phyloP scores from a whole-genome alignment of 306 rosid genomes.

The Albizia julibrissin region DNA sequence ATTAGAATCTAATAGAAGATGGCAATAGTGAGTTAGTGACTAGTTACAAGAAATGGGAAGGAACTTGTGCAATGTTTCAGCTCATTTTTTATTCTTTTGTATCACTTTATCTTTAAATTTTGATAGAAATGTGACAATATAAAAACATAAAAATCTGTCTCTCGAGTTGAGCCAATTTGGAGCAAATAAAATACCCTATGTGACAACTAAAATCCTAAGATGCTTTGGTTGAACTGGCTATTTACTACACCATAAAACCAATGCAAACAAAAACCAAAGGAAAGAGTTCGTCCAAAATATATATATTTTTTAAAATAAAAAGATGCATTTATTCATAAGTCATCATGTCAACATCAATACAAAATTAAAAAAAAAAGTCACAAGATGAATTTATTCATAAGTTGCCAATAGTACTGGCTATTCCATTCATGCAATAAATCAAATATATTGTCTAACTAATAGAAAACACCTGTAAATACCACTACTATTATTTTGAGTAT shows the following conservation, averaged over 20 bases:
- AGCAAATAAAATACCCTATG: background rate
- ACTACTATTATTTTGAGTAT: background rate
- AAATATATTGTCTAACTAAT: background rate
- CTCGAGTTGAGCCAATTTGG: background rate
- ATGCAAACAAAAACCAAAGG: background rate
- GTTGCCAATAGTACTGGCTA: background rate
- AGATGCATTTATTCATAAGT: background rate
- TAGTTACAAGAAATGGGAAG: background rate
- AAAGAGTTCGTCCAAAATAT: background rate
- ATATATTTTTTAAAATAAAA: background rate
- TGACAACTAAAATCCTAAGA: background rate
- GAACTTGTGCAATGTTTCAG: too few relatives aligned
- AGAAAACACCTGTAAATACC: background rate
- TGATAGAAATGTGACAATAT: background rate
- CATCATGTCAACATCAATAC: background rate
- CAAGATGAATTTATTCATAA: background rate
- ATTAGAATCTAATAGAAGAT: too few relatives aligned
- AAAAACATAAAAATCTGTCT: background rate
- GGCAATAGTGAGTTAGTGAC: too few relatives aligned
- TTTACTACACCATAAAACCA: background rate
- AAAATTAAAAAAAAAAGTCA: background rate
- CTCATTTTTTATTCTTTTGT: background rate
- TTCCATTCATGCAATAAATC: background rate
- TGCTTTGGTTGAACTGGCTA: background rate
- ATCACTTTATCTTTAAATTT: background rate